Evolutionary conservation across 2,329 filamentous ascomycete genomes (phyloP), one percentile per base, ranked within the genome.

Genomic region (Didymella lethalis): DNA sequence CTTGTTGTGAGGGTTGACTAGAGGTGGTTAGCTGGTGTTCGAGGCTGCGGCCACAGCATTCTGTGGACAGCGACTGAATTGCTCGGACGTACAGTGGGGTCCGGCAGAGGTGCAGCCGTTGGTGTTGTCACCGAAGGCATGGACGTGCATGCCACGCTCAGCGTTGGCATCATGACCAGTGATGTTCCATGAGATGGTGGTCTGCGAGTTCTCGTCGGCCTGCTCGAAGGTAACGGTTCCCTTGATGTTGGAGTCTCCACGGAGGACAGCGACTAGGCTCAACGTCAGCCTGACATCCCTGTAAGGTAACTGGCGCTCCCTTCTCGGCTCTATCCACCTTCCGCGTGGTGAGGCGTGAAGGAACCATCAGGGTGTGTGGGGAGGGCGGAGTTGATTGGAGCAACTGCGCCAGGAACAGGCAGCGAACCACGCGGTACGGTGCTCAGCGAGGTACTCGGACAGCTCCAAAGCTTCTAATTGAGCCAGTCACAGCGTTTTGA

Each of bases 91-190:
- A 96, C 93, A 99, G 86, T 99, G 95, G 81, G 95, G 94, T 54
- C 95, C 95, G 69, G 95, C 95, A 69, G 91, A 96, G 69, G 94
- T 98, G 91, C 95, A 99, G 81, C 95, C 95, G 84, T 99, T 99
- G 86, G 95, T 98, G 88, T 98, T 98, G 87, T 98, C 95, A 80
- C 95, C 95, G 77, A 97, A 99, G 81, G 95, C 92, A 86, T 99
- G 95, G 77, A 99, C 89, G 86, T 99, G 95, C 87, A 98, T 93
- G 81, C 92, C 95, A 82, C 95, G 94, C 88, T 96, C 88, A 77
- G 95, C 93, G 80, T 96, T 97, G 82, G 94, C 76, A 78, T 98
- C 93, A 83, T 97, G 85, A 82, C 95, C 94, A 64, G 86, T 85
- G 82, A 99, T 93, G 82, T 97, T 88, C 89, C 91, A 99, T 77